Percentiles rank a stretch among this genome's conserved stretches.
These are phyloP conservation scores for Penicillium pulvis DNA, from an alignment of 495 filamentous ascomycete genomes.

Conservation along the genomic window DNA sequence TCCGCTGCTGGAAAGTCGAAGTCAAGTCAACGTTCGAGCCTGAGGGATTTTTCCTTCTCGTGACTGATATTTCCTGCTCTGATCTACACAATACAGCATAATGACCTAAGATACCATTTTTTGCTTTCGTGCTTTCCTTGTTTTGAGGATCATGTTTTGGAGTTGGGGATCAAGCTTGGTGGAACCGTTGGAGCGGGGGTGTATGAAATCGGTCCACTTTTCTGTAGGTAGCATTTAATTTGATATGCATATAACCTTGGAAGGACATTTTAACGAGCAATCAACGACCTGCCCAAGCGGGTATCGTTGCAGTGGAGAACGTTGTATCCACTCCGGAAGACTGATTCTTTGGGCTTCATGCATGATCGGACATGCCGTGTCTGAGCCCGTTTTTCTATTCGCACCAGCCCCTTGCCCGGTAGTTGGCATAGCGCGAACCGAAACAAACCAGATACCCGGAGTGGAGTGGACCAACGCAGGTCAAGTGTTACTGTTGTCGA, in stretches of 20 bases:
- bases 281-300: conserved; percentile 14
- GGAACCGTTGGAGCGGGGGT: background rate
- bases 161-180: background rate
- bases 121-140: background rate
- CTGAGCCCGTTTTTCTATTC: conserved; percentile 11
- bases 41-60: conserved; percentile 19
- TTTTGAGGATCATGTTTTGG: background rate
- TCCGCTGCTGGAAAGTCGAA: conserved; percentile 17
- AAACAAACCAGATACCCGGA: conserved; percentile 4
- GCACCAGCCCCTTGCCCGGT: conserved; percentile 7
- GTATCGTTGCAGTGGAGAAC: conserved; percentile 10
- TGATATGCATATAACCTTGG: conserved; percentile 3
- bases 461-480: conserved; percentile 9
- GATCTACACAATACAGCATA: conserved; percentile 4
- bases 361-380: conserved; percentile 27
- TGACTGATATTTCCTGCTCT: conserved; percentile 10
- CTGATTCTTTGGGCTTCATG: conserved; percentile 20
- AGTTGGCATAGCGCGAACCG: background rate
- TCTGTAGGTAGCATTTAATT: background rate
- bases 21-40: conserved; percentile 28
- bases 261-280: conserved; percentile 5
- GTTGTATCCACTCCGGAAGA: conserved; percentile 4
- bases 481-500: conserved; percentile 14
- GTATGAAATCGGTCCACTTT: conserved; percentile 4
- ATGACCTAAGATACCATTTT: conserved; percentile 4